These are phyloP conservation scores for Cladophialophora immunda DNA, from an alignment of 2,329 filamentous ascomycete species.

Conservation along the genomic window DNA sequence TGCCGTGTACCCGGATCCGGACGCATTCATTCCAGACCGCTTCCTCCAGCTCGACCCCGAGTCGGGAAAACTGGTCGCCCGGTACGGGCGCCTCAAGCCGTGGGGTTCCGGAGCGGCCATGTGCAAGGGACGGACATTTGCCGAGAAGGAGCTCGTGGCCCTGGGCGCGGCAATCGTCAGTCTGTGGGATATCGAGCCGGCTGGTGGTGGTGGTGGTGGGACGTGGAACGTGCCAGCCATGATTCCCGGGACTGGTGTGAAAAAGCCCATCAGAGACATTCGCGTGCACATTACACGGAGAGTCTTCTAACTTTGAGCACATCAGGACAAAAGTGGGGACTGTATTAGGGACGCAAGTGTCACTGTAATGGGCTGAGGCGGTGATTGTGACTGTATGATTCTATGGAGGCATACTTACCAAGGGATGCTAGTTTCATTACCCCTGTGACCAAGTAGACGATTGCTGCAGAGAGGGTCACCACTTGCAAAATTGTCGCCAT, in stretches of 20 bases:
- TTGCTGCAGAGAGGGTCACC: no score
- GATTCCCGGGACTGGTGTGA: constrained; percentile 10
- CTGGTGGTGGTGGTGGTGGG: neutral
- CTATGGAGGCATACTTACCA: no score
- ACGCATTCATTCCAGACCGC: constrained; percentile 8
- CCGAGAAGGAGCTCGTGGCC: constrained; percentile 7
- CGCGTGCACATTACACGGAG: constrained; percentile 3
- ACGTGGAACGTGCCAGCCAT: constrained; percentile 1
- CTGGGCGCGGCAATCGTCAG: neutral
- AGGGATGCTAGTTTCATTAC: no score
- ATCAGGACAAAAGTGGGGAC: no score
- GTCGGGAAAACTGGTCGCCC: neutral
- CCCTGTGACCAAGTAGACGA: no score
- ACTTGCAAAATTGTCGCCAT: no score
- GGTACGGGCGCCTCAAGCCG: constrained; percentile 1
- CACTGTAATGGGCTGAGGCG: no score
- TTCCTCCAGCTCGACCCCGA: constrained; percentile 9
- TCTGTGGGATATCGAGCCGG: constrained; percentile 6
- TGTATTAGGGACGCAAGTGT: no score
- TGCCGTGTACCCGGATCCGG: constrained; percentile 3
- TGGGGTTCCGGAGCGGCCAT: constrained; percentile 5
- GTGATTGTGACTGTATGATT: no score
- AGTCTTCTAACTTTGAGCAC: neutral
- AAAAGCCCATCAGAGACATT: constrained; percentile 5
- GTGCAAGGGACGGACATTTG: constrained; percentile 13